Percentiles rank a stretch among this genome's conserved stretches.
phyloP scores from a whole-genome alignment of 805 yeast species.

The Wickerhamomyces bisporus region DNA sequence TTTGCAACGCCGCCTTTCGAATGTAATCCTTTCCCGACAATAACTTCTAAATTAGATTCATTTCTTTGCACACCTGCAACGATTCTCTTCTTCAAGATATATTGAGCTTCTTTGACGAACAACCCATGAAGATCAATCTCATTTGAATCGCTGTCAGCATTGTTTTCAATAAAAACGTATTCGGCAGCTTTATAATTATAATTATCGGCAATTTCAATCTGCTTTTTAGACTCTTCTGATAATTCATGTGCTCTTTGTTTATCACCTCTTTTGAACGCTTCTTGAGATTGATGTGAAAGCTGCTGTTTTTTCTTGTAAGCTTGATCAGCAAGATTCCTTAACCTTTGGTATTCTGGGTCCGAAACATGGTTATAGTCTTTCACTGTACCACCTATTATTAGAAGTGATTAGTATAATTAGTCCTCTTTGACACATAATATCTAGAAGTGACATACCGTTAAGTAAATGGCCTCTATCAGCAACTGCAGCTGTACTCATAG shows the following conservation, averaged over 20 bases:
- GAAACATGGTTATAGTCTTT: conserved; percentile 71
- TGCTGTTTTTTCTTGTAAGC: conserved; percentile 54
- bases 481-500: conserved; percentile 6
- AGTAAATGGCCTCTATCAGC: conserved; percentile 4
- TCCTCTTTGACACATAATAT: background rate
- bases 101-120: conserved; percentile 82
- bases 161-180: conserved; percentile 82
- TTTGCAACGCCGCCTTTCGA: conserved; percentile 80
- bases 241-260: conserved; percentile 66
- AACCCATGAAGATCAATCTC: conserved; percentile 94
- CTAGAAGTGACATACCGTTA: background rate
- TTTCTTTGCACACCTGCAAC: conserved; percentile 52
- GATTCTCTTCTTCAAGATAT: conserved; percentile 67
- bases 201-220: conserved; percentile 55
- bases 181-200: conserved; percentile 82
- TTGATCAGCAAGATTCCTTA: conserved; percentile 63
- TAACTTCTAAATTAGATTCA: conserved; percentile 66
- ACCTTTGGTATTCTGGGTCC: conserved; percentile 56
- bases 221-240: conserved; percentile 63
- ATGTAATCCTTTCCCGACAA: conserved; percentile 92
- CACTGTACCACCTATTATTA: conserved; percentile 16
- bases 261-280: conserved; percentile 73
- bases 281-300: conserved; percentile 63
- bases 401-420: background rate
- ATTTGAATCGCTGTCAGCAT: conserved; percentile 75